Percentiles rank a stretch among this genome's conserved stretches.
These are phyloP conservation scores for Diospyros kaki DNA, from an alignment of 148 eudicot genomes.

Conservation along the genomic window DNA sequence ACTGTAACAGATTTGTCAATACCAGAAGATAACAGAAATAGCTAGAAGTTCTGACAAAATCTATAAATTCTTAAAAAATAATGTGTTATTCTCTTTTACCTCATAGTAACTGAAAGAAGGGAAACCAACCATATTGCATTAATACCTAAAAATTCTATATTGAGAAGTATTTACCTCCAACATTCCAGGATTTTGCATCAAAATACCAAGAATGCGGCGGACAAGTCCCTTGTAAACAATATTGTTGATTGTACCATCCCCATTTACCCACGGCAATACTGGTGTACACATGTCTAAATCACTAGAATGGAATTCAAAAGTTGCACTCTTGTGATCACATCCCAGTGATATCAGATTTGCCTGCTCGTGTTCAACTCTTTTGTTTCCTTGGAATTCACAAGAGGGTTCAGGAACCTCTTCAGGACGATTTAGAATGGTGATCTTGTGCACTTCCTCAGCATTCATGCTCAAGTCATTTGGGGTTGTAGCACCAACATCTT, in stretches of 20 bases:
- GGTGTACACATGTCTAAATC: conserved; percentile 41
- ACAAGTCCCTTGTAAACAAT: conserved; percentile 73
- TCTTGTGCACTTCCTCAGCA: conserved; percentile 47
- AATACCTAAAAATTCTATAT: background rate
- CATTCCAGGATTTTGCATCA: conserved; percentile 88
- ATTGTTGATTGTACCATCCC: conserved; percentile 77
- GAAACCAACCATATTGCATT: background rate
- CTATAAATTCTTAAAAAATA: background rate
- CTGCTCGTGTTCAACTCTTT: conserved; percentile 24
- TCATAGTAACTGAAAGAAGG: background rate
- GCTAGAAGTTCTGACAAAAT: background rate
- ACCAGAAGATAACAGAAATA: background rate
- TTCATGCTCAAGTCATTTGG: conserved; percentile 18
- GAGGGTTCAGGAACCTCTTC: conserved; percentile 41
- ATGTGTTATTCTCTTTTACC: background rate
- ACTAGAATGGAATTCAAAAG: conserved; percentile 21
- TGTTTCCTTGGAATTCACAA: conserved; percentile 23
- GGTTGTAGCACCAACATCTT: conserved; percentile 12
- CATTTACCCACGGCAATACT: conserved; percentile 93
- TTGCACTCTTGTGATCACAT: conserved; percentile 22
- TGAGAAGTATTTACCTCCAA: conserved; percentile 47
- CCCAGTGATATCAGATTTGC: conserved; percentile 22
- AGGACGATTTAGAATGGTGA: conserved; percentile 69
- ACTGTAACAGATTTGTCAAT: background rate
- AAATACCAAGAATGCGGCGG: conserved; percentile 79